phyloP scores from a whole-genome alignment of 1,284 basidiomycete genomes.

The Ceratobasidium sp. region DNA sequence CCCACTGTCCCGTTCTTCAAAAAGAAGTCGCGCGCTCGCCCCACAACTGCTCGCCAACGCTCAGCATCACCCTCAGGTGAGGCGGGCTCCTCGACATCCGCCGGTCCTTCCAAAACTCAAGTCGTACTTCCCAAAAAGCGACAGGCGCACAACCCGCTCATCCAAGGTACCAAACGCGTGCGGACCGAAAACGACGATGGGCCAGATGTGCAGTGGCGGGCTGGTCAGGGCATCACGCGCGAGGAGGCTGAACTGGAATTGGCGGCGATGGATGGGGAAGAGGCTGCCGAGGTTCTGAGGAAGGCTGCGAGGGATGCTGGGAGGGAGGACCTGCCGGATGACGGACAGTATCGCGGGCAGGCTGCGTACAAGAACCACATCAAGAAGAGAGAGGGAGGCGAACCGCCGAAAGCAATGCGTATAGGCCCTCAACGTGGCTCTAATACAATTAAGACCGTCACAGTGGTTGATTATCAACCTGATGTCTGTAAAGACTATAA shows the following conservation, averaged over 20 bases:
- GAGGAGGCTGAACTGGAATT: slow-evolving; percentile 72
- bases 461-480: slow-evolving; percentile 96
- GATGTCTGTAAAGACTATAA: slow-evolving; percentile 99
- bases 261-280: slow-evolving; percentile 67
- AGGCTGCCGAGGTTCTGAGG: slow-evolving; percentile 72
- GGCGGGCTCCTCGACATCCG: slow-evolving; percentile 32
- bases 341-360: slow-evolving; percentile 89
- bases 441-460: slow-evolving; percentile 91
- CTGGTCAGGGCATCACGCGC: slow-evolving; percentile 65
- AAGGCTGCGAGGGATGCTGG: slow-evolving; percentile 65
- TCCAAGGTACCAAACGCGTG: slow-evolving; percentile 81
- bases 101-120: slow-evolving; percentile 59
- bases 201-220: slow-evolving; percentile 79
- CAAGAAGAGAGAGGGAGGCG: slow-evolving; percentile 71
- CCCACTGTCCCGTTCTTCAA: slow-evolving; percentile 78
- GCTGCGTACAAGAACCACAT: slow-evolving; percentile 83
- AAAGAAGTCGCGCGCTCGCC: slow-evolving; percentile 73
- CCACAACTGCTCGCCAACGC: slow-evolving; percentile 66
- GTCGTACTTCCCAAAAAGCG: slow-evolving; percentile 80
- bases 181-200: slow-evolving; percentile 67
- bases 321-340: slow-evolving; percentile 65
- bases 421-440: slow-evolving; percentile 81
- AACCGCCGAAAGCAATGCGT: slow-evolving; percentile 86
- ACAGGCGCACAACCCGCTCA: slow-evolving; percentile 69
- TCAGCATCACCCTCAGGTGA: slow-evolving; percentile 52